Evolutionary conservation across 148 eudicot genomes (phyloP), one percentile per base, ranked within the genome.

Genomic region (Vaccinium myrtillus): DNA sequence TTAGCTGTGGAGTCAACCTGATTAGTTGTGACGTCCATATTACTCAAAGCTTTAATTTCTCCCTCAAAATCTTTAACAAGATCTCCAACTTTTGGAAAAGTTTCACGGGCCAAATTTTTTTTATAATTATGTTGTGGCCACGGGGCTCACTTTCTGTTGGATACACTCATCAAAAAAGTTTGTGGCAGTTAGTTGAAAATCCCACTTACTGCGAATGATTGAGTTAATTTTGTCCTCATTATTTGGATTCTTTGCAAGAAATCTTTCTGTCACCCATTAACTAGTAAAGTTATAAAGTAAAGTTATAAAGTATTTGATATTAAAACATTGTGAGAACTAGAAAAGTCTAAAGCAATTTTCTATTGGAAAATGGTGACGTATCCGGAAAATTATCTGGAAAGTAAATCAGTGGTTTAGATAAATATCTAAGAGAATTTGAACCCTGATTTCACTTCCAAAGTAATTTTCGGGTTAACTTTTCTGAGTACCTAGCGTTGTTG

Each of bases 161-260:
- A 27, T 11, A 12, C 71, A 65, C 73, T 67, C 73, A 67, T 23
- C 30, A 27, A 23, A 65, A 23, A 67, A 23, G 73, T 27, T 25
- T 67, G 15, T 10, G 73, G 73, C 36, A 67, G 73, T 67, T 67
- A 6, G 36, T 67, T 25, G 73, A 67, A 67, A 67, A 27, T 67
- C 73, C 73, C 73, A 67, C 73, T 67, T 27, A 25, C 73, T 67
- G 12, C 73, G 2, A 67, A 67, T 67, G 73, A 67, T 67, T 67
- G 73, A n/a, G 25, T n/a, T 4, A 67, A 67, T 67, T 63, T 67
- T 67, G 73, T 67, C 73, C 36, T 25, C 73, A 4, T 67, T 67
- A 11, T 25, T 67, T 6, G 25, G 1, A 27, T 67, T n/a, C 69
- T 63, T 8, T 63, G 46, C 46, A 43, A 5, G 46, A 43, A 43